These are phyloP conservation scores for Hydnomerulius pinastri DNA, from an alignment of 768 basidiomycete species.

Conservation along the genomic window DNA sequence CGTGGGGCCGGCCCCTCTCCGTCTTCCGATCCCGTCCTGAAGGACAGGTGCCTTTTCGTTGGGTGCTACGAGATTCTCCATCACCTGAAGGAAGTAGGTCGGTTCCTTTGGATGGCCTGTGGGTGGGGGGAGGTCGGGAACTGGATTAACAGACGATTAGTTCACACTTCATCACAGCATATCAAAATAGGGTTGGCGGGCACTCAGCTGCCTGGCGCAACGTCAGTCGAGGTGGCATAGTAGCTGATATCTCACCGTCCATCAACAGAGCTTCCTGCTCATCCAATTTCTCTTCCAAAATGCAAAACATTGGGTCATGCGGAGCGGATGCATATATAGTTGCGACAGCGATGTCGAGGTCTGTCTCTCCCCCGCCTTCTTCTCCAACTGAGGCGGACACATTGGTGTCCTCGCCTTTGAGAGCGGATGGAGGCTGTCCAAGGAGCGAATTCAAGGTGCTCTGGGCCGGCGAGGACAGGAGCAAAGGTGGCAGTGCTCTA, in stretches of 20 bases:
- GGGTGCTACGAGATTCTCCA: slow-evolving; percentile 30
- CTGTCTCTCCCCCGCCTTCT: slow-evolving; percentile 12
- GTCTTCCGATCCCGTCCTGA: neutral
- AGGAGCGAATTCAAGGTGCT: slow-evolving; percentile 19
- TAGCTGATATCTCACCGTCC: slow-evolving; percentile 48
- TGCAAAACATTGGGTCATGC: slow-evolving; percentile 32
- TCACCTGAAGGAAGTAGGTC: slow-evolving; percentile 34
- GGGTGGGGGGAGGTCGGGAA: slow-evolving; percentile 57
- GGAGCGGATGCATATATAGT: slow-evolving; percentile 32
- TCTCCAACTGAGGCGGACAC: neutral
- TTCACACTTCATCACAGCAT: slow-evolving; percentile 2
- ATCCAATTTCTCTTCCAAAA: slow-evolving; percentile 59
- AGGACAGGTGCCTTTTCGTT: slow-evolving; percentile 10
- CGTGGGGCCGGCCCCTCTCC: slow-evolving; percentile 1
- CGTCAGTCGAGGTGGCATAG: too few relatives aligned
- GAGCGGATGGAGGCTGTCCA: slow-evolving; percentile 25
- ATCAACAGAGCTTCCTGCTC: slow-evolving; percentile 52
- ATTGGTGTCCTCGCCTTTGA: neutral
- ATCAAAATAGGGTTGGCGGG: slow-evolving; percentile 14
- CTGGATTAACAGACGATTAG: slow-evolving; percentile 37
- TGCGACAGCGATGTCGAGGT: slow-evolving; percentile 34
- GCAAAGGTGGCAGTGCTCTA: slow-evolving; percentile 22
- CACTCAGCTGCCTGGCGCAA: too few relatives aligned
- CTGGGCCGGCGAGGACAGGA: slow-evolving; percentile 18
- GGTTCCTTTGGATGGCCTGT: slow-evolving; percentile 42